Evolutionary conservation across 257 asterid species (phyloP).

Genomic region (Nicotiana paniculata): DNA sequence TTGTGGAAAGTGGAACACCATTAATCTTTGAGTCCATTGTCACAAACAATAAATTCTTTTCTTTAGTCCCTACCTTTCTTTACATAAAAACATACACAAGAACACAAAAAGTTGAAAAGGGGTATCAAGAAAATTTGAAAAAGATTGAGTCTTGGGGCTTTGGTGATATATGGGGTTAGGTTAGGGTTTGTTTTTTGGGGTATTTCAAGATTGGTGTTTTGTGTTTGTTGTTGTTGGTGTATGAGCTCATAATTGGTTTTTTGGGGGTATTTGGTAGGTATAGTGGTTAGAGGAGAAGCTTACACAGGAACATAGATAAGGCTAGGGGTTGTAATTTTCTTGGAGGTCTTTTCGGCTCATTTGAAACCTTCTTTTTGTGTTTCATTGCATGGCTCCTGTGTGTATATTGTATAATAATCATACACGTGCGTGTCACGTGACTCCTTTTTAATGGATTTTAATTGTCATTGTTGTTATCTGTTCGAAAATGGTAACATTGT

Average conservation of each 20-base stretch:
- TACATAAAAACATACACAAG: not conserved
- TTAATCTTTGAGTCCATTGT: constrained; percentile 43
- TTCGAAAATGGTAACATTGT: no score
- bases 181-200: constrained; percentile 29
- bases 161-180: not conserved
- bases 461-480: not conserved
- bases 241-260: not conserved
- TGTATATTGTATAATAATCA: not conserved
- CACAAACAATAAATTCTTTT: not conserved
- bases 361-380: not conserved
- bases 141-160: constrained; percentile 6
- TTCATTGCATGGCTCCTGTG: not conserved
- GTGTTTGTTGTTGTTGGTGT: constrained; percentile 6
- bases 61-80: not conserved
- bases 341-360: not conserved
- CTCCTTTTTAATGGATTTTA: not conserved
- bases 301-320: not conserved
- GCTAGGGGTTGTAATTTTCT: not conserved
- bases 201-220: constrained; percentile 18
- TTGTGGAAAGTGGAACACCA: constrained; percentile 54
- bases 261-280: not conserved
- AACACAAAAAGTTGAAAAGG: not conserved
- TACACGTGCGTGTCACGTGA: not conserved
- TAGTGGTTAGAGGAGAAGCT: not conserved
- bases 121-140: not conserved